Base-by-base conservation (phyloP, 2,329 filamentous ascomycete genomes). In the Clarireedia monteithiana region DNA sequence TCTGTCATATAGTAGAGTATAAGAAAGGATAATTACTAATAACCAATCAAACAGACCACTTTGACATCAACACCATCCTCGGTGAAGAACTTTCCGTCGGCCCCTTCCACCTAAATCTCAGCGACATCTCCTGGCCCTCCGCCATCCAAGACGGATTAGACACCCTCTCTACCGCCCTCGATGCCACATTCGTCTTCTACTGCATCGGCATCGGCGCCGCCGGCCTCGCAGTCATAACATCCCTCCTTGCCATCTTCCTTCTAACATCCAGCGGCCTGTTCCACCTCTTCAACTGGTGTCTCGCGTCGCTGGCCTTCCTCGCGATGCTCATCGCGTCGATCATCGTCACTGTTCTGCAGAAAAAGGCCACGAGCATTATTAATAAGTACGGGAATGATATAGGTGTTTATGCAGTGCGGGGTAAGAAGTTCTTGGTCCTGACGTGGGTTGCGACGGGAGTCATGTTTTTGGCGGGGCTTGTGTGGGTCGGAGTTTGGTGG, bases 301-400 rank as follows among this genome's bases (percentile, higher is more conserved):
- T 83, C 7, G 69, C 77, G 17, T 64, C 73, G 44, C 55, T 69
- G 48, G 55, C 77, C 0, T 80, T 83, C 59, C 42, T 82, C 6
- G 71, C 83, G 12, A 77, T 86, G 64, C 86, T 86, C 3, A 83
- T 85, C 52, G 84, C 86, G 48, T 91, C 87, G 20, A 89, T 89
- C 63, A 85, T 91, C 24, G 81, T 84, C 26, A 87, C 81, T 0
- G 85, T 86, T 17, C 69, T 84, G 4, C 75, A 77, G 10, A 73
- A 77, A 54, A 80, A 83, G 67, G 79, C 75, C 3, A 69, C 74
- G 2, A 63, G 76, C 17, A 64, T 78, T 0, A 74, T 85, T 77
- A 48, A 70, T 7, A 65, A 69, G 36, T 64, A 65, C 34, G 66
- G 66, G 0, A 66, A 69, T 27, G 61, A 63, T 5, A 63, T 70